A percentile compares a stretch with the other conserved stretches of the same genome.
phyloP scores from a whole-genome alignment of 2,329 filamentous ascomycete species.

The Botrytis aclada region DNA sequence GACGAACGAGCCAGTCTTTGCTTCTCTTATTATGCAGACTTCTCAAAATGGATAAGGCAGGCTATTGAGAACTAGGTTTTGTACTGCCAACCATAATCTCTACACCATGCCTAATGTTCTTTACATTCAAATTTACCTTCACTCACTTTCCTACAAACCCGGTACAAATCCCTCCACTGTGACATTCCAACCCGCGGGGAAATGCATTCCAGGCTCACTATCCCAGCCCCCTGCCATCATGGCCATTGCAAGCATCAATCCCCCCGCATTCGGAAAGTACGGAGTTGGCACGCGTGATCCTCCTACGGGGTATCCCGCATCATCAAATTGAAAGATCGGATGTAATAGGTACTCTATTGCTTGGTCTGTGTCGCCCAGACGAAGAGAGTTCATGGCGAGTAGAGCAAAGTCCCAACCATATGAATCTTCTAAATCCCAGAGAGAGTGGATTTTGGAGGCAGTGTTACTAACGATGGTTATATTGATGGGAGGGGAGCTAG shows the following conservation, averaged over 20 bases:
- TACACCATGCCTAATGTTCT: neutral
- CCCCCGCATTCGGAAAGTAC: conserved; percentile 53
- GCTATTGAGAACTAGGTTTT: neutral
- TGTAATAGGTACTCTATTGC: conserved; percentile 47
- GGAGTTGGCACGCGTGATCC: conserved; percentile 53
- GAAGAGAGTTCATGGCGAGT: conserved; percentile 46
- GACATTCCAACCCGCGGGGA: conserved; percentile 49
- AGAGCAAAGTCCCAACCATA: conserved; percentile 49
- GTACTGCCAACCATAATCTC: neutral
- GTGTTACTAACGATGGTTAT: conserved; percentile 39
- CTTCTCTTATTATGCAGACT: neutral
- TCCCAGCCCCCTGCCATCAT: conserved; percentile 60
- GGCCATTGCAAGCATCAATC: conserved; percentile 50
- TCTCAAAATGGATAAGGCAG: neutral
- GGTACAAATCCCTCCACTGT: conserved; percentile 48
- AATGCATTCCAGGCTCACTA: conserved; percentile 44
- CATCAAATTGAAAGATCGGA: conserved; percentile 52
- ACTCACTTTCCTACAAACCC: conserved; percentile 57
- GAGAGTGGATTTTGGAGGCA: conserved; percentile 40
- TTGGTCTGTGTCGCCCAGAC: conserved; percentile 43
- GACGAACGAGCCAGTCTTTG: neutral
- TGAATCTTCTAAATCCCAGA: conserved; percentile 44
- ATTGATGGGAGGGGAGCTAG: conserved; percentile 39
- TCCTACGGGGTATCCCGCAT: conserved; percentile 53
- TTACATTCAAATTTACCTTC: conserved; percentile 36